These are phyloP conservation scores for Lentinus tigrinus DNA, from an alignment of 768 basidiomycete genomes.

Conservation along the genomic window DNA sequence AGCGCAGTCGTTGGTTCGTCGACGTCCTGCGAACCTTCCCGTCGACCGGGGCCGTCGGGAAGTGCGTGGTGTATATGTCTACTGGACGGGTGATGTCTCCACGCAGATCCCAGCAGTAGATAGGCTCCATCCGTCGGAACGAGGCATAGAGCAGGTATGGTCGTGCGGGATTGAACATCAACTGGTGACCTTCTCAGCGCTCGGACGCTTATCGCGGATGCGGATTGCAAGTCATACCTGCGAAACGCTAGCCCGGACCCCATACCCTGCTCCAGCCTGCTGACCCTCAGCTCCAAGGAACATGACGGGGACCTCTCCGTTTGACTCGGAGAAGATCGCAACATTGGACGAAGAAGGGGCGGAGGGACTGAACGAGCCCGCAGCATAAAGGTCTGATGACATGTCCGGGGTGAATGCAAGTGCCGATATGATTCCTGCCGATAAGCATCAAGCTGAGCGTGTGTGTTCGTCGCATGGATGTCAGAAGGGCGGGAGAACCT, in stretches of 20 bases:
- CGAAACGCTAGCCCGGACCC: constrained; percentile 44
- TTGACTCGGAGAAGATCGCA: constrained; percentile 63
- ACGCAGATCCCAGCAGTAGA: constrained; percentile 83
- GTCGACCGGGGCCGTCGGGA: not conserved
- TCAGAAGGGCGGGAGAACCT: constrained; percentile 45
- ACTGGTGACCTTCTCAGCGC: constrained; percentile 35
- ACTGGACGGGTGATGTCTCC: constrained; percentile 47
- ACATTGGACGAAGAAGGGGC: constrained; percentile 50
- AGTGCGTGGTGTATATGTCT: constrained; percentile 30
- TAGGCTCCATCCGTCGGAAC: constrained; percentile 60
- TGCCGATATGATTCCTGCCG: constrained; percentile 81
- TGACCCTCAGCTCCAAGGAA: constrained; percentile 56
- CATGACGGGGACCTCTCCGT: constrained; percentile 51
- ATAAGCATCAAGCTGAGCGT: constrained; percentile 8
- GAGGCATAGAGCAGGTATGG: constrained; percentile 78
- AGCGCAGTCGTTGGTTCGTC: constrained; percentile 78
- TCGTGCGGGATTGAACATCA: constrained; percentile 72
- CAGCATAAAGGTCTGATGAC: constrained; percentile 67
- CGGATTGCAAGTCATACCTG: constrained; percentile 41
- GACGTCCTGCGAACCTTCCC: not conserved
- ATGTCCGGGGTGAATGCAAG: constrained; percentile 70
- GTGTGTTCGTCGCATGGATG: not conserved
- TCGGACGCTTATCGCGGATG: not conserved
- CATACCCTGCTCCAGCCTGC: constrained; percentile 29
- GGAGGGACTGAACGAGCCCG: constrained; percentile 66